Evolutionary conservation across 2,329 filamentous ascomycete genomes (phyloP).

Genomic region (Colletotrichum aenigma): DNA sequence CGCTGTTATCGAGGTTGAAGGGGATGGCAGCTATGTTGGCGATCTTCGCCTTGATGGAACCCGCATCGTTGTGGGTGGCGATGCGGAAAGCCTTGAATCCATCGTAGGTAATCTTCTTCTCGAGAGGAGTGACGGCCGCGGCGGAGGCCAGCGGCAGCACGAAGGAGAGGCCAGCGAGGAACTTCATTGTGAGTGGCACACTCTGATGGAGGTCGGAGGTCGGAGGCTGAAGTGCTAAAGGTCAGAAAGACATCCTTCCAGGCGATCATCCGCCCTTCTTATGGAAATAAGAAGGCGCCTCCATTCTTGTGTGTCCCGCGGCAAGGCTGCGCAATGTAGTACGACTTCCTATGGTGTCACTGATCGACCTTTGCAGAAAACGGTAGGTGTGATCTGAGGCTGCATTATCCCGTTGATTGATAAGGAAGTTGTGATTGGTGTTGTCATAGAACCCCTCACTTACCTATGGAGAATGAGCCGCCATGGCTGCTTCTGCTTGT

Average conservation of each 20-base stretch:
- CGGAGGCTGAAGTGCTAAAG: fast-evolving
- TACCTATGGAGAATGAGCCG: fast-evolving
- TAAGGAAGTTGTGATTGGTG: neutral
- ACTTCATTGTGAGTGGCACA: constrained; percentile 2
- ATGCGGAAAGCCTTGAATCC: constrained; percentile 47
- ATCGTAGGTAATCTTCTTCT: constrained; percentile 27
- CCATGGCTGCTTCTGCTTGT: neutral
- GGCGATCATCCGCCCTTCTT: neutral
- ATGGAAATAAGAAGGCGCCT: neutral
- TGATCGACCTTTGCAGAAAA: constrained; percentile 1
- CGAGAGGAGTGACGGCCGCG: neutral
- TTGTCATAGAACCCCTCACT: neutral
- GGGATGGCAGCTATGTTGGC: constrained; percentile 23
- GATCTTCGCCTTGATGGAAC: constrained; percentile 36
- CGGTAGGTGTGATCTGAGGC: constrained; percentile 18
- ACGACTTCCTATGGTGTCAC: neutral
- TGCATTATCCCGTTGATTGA: neutral
- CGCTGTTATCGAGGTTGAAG: constrained; percentile 17
- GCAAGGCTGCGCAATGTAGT: fast-evolving
- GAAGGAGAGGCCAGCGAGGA: constrained; percentile 1
- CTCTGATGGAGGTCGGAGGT: neutral
- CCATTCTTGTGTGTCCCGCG: no score
- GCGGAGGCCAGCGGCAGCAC: constrained; percentile 18
- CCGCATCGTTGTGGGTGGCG: constrained; percentile 45
- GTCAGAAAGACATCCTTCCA: fast-evolving